Percentiles rank a stretch among this genome's conserved stretches.
These are phyloP conservation scores for Sporormia fimetaria DNA, from an alignment of 495 filamentous ascomycete genomes.

Conservation along the genomic window DNA sequence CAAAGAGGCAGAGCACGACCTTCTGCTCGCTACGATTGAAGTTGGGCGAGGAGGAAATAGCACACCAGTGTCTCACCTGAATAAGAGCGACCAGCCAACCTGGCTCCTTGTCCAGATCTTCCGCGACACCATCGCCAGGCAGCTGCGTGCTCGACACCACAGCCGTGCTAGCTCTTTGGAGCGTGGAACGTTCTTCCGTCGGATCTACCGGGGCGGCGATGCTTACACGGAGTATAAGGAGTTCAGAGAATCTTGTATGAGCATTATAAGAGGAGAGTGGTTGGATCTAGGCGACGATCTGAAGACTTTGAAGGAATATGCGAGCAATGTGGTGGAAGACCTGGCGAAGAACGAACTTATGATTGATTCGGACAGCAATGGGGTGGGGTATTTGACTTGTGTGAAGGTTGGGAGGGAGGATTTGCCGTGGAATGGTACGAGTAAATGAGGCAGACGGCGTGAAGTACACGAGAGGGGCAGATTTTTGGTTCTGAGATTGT, in stretches of 20 bases:
- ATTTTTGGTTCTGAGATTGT: too few relatives aligned
- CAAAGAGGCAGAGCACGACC: constrained; percentile 17
- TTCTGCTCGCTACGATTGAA: constrained; percentile 22
- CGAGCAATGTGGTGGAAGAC: constrained; percentile 16
- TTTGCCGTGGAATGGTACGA: constrained; percentile 7
- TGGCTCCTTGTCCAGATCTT: constrained; percentile 27
- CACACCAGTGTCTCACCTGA: neutral
- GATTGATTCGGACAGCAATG: constrained; percentile 18
- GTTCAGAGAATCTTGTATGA: neutral
- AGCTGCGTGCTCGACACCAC: constrained; percentile 6
- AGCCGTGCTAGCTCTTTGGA: neutral
- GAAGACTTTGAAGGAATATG: constrained; percentile 23
- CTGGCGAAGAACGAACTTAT: constrained; percentile 21
- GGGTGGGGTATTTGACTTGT: constrained; percentile 26
- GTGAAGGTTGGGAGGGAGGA: constrained; percentile 13
- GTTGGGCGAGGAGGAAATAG: neutral
- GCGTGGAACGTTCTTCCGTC: constrained; percentile 19
- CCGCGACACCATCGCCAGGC: constrained; percentile 19
- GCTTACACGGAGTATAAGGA: constrained; percentile 20
- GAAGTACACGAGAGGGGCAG: neutral
- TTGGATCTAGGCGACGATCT: constrained; percentile 14
- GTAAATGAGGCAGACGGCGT: neutral
- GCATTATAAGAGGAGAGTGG: constrained; percentile 7
- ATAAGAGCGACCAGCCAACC: constrained; percentile 1
- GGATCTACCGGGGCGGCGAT: constrained; percentile 14